Percentiles rank a stretch among this genome's conserved stretches.
phyloP scores from a whole-genome alignment of 192 early-diverging fungal genomes.

The Rhizophagus sp. region DNA sequence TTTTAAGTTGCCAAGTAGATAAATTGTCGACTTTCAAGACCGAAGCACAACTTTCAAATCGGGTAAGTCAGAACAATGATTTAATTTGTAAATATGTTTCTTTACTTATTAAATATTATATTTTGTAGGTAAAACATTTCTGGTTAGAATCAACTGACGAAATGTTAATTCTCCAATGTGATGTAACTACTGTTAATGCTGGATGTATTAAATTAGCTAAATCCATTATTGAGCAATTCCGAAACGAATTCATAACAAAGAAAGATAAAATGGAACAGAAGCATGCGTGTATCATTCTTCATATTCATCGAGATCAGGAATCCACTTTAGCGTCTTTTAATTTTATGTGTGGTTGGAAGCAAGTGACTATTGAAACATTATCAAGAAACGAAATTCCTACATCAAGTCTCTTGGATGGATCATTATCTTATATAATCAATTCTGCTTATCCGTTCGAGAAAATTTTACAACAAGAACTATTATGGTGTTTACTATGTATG shows the following conservation, averaged over 20 bases:
- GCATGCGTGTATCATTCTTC: conserved; percentile 25
- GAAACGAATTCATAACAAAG: conserved; percentile 4
- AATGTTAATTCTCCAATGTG: conserved; percentile 19
- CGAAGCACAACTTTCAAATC: conserved; percentile 4
- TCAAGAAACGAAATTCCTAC: conserved; percentile 13
- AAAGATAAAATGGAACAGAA: background rate
- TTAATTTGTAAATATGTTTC: background rate
- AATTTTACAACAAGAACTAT: conserved; percentile 25
- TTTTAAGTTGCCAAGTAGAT: background rate
- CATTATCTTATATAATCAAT: conserved; percentile 15
- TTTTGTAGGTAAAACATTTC: conserved; percentile 2
- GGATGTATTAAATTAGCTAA: conserved; percentile 28
- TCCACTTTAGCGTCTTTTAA: conserved; percentile 2
- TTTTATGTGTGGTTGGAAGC: conserved; percentile 28
- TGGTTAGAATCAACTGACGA: conserved; percentile 17
- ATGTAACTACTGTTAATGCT: background rate
- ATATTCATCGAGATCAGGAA: conserved; percentile 30
- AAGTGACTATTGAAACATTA: conserved; percentile 29
- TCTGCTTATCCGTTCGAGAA: conserved; percentile 26
- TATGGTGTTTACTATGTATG: conserved; percentile 29
- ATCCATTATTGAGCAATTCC: conserved; percentile 24
- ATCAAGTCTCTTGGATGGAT: conserved; percentile 13
- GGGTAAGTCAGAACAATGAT: background rate
- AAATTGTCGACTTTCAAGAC: conserved; percentile 26
- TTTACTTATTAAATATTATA: background rate